phyloP scores from a whole-genome alignment of 129 eudicot genomes.

The Lonicera japonica region DNA sequence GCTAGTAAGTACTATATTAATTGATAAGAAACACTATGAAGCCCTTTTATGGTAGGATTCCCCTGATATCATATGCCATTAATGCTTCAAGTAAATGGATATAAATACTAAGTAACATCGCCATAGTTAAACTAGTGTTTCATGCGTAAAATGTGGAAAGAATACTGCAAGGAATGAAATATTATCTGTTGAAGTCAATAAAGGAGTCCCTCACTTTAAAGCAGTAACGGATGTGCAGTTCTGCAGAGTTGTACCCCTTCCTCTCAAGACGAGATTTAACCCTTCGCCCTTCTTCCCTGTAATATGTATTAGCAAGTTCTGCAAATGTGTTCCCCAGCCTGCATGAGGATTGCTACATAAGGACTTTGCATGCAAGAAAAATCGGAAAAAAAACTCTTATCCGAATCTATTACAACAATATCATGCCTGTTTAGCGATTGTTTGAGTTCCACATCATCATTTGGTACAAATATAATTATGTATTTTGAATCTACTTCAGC shows the following conservation, averaged over 20 bases:
- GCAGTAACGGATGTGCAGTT: conserved; percentile 70
- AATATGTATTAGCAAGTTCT: conserved; percentile 67
- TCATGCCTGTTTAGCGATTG: conserved; percentile 78
- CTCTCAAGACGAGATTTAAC: conserved; percentile 77
- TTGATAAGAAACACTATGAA: neutral
- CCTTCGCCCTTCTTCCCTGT: conserved; percentile 89
- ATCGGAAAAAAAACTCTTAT: conserved; percentile 6
- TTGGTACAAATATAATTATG: conserved; percentile 43
- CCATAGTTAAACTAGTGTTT: neutral
- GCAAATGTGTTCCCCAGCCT: conserved; percentile 67
- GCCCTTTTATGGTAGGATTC: neutral
- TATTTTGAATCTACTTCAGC: conserved; percentile 88
- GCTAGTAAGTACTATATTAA: neutral
- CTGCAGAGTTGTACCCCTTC: conserved; percentile 50
- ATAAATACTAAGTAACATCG: neutral
- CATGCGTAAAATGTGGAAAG: neutral
- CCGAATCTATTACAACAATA: neutral
- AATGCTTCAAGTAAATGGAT: neutral
- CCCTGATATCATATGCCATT: neutral
- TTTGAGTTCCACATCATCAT: conserved; percentile 45
- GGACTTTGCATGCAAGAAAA: conserved; percentile 7
- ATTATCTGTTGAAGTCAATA: neutral
- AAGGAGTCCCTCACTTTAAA: conserved; percentile 57
- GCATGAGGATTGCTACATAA: conserved; percentile 19
- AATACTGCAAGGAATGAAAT: neutral